Base-by-base conservation (phyloP, 2,329 filamentous ascomycete species). In the Cladosporium halotolerans region DNA sequence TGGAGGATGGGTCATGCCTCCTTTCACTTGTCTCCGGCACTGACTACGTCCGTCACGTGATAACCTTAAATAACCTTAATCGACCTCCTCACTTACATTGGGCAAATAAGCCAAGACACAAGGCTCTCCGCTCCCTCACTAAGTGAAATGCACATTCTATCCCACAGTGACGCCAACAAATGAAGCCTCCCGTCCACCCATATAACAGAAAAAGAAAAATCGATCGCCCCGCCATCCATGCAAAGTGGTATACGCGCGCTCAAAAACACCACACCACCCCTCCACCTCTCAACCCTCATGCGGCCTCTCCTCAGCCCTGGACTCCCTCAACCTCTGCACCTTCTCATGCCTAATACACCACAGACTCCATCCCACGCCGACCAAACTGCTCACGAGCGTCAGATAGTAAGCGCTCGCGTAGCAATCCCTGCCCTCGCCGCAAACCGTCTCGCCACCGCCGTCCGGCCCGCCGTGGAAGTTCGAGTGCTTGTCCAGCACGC, bases 331-430 rank as follows among this genome's bases (percentile, higher is more conserved):
- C 8, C 39, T 43, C 11, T 36, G 19, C 43, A 53, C 43, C 43
- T 53, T 53, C 50, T 53, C 50, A 10, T 46, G 50, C 19, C 50
- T 33, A n/a, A 92, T 89, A 28, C 84, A 81, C 77, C 80, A 87
- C 31, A 95, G 68, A 49, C 84, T 87, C 36, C 91, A 79, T 0
- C 74, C 68, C 1, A 93, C 74, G 0, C 88, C 91, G 1, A 84
- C 62, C 0, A 84, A 67, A 58, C 88, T 91, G 0, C 88, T 84
- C 16, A 76, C 75, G 11, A 95, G 77, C 1, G 92, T 96, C 48
- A 90, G 79, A 60, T 81, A 80, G 67, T 96, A 97, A 1, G 92
- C 91, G 2, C 81, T 75, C 31, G 80, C 79, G 71, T 96, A 97
- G 70, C 92, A 97, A 16, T 79, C 75, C 9, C 92, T 70, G 0